Evolutionary conservation across 192 early-diverging fungal genomes (phyloP).

Genomic region (Coemansia sp.): DNA sequence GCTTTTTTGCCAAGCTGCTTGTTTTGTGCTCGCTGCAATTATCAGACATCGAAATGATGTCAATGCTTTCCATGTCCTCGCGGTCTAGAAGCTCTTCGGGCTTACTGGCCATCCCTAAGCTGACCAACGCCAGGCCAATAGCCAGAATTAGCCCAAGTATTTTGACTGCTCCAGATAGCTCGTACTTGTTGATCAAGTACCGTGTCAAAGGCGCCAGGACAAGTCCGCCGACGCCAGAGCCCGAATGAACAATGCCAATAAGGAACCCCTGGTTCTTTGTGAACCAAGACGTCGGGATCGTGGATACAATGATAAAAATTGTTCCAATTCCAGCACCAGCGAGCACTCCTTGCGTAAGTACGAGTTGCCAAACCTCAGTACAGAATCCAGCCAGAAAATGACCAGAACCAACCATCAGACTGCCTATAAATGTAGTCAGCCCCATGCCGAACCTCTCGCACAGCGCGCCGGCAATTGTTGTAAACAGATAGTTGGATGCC

Average conservation of each 20-base stretch:
- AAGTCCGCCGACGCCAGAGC: slow-evolving; percentile 52
- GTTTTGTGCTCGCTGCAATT: slow-evolving; percentile 40
- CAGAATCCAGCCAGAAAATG: slow-evolving; percentile 48
- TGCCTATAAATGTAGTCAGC: slow-evolving; percentile 47
- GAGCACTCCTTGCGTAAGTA: slow-evolving; percentile 42
- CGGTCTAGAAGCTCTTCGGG: slow-evolving; percentile 52
- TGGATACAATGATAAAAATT: slow-evolving; percentile 52
- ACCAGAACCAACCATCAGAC: slow-evolving; percentile 31
- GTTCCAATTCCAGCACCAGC: slow-evolving; percentile 50
- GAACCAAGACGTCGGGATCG: slow-evolving; percentile 54
- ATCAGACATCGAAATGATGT: slow-evolving; percentile 24
- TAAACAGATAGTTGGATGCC: slow-evolving; percentile 47
- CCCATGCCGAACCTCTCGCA: slow-evolving; percentile 54
- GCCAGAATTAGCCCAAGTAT: slow-evolving; percentile 39
- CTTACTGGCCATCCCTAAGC: slow-evolving; percentile 51
- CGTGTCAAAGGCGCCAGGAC: slow-evolving; percentile 48
- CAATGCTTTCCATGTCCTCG: slow-evolving; percentile 48
- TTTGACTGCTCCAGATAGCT: slow-evolving; percentile 41
- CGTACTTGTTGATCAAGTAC: slow-evolving; percentile 46
- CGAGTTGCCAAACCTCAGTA: slow-evolving; percentile 54
- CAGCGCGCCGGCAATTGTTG: slow-evolving; percentile 46
- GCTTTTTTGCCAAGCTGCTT: slow-evolving; percentile 48
- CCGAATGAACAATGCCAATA: slow-evolving; percentile 52
- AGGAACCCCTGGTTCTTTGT: slow-evolving; percentile 54
- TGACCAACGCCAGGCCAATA: slow-evolving; percentile 38